Evolutionary conservation across 2,329 filamentous ascomycete genomes (phyloP).

Genomic region (Coniochaeta pulveracea): DNA sequence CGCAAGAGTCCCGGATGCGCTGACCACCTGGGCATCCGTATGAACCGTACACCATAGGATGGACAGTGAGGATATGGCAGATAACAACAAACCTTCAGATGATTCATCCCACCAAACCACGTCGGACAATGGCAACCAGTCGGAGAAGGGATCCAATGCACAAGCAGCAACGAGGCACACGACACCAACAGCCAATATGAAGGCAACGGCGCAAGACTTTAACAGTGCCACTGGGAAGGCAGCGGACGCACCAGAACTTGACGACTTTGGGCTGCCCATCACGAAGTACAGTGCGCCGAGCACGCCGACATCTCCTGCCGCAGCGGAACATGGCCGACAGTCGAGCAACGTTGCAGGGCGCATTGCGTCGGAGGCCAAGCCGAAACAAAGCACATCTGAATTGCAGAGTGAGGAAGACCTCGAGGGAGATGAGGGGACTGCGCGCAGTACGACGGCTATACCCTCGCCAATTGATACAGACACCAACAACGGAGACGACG

Average conservation of each 20-base stretch:
- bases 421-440: constrained; percentile 2
- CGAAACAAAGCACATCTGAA: not conserved
- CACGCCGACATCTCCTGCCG: not conserved
- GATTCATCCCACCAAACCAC: no score
- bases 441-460: constrained; percentile 8
- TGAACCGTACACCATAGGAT: no score
- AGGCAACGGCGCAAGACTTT: not conserved
- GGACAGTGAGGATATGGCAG: no score
- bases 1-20: no score
- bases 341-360: not conserved
- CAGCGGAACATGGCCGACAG: not conserved
- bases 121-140: no score
- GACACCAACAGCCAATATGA: not conserved
- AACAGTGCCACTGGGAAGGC: constrained; percentile 13
- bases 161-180: no score
- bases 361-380: not conserved
- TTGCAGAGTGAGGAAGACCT: not conserved
- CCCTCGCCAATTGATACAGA: constrained; percentile 6
- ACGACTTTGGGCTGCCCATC: constrained; percentile 63
- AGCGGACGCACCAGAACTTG: constrained; percentile 35
- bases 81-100: no score
- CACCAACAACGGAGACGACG: constrained; percentile 15
- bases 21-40: no score
- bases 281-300: constrained; percentile 25
- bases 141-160: no score